A percentile compares a stretch with the other conserved stretches of the same genome.
Conservation (phyloP, 495 filamentous ascomycete species). For the Xylaria intraflava region DNA sequence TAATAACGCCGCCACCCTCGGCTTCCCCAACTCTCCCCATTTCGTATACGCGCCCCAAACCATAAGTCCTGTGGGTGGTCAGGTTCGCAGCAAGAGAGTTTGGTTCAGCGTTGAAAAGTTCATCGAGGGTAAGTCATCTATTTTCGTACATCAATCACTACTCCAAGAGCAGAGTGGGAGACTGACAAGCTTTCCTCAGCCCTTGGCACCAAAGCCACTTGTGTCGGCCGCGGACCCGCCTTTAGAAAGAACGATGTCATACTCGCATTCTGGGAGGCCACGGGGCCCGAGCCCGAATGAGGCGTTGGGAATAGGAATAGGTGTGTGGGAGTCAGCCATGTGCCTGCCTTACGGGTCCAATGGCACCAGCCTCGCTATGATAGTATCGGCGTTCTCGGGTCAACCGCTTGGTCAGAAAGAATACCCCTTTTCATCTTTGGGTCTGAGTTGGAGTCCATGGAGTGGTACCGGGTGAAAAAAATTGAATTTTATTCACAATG, state of each 20-base stretch:
- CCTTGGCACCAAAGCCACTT: conserved; percentile 42
- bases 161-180: neutral
- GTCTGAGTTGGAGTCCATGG: no score
- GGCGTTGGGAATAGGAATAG: neutral
- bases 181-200: conserved; percentile 23
- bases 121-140: conserved; percentile 10
- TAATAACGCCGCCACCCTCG: conserved; percentile 10
- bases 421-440: no score
- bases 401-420: no score
- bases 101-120: conserved; percentile 24
- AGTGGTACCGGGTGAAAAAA: no score
- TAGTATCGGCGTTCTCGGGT: no score
- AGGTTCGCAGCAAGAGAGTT: conserved; percentile 6
- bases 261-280: conserved; percentile 42
- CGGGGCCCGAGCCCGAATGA: neutral
- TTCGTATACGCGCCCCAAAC: conserved; percentile 20
- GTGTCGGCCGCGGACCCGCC: conserved; percentile 57
- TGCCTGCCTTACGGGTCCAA: no score
- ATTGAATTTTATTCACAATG: no score
- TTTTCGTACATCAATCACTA: neutral
- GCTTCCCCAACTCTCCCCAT: conserved; percentile 15
- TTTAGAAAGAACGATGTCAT: conserved; percentile 55
- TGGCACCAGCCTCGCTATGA: no score
- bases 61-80: neutral
- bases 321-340: no score